Evolutionary conservation across 23 red algal genomes (phyloP).

Genomic region (Gracilariopsis chorda): DNA sequence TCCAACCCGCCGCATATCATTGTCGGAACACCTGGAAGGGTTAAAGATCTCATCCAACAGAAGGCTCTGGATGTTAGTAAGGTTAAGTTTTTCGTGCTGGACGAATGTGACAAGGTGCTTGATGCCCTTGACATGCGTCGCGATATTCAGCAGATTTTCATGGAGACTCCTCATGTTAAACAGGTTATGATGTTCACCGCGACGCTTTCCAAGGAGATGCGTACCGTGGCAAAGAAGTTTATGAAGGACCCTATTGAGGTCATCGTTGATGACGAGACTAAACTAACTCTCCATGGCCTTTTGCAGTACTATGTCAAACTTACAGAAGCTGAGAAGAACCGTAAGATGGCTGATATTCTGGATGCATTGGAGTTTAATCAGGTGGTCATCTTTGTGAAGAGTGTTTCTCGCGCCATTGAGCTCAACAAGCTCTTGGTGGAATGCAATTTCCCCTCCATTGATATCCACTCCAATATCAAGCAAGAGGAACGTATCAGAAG

Average conservation of each 20-base stretch:
- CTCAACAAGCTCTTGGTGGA: conserved; percentile 93
- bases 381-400: conserved; percentile 98
- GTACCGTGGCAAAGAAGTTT: conserved; percentile 85
- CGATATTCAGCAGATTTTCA: conserved; percentile 95
- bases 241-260: conserved; percentile 92
- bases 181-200: conserved; percentile 99
- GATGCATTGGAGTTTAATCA: conserved; percentile 99
- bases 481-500: conserved; percentile 94
- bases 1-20: conserved; percentile 81
- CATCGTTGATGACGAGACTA: conserved; percentile 95
- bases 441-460: conserved; percentile 96
- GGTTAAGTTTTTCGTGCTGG: conserved; percentile 94
- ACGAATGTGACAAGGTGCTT: conserved; percentile 97
- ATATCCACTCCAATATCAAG: conserved; percentile 86
- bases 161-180: conserved; percentile 85
- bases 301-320: conserved; percentile 94
- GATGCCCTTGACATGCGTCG: conserved; percentile 92
- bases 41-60: conserved; percentile 77
- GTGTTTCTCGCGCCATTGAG: conserved; percentile 72
- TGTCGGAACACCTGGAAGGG: conserved; percentile 86
- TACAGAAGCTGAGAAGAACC: conserved; percentile 92
- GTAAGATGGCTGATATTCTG: conserved; percentile 89
- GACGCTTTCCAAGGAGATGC: conserved; percentile 84
- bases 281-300: conserved; percentile 96
- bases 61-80: conserved; percentile 80